Evolutionary conservation across 2,329 filamentous ascomycete species (phyloP), one percentile per base, ranked within the genome.

Genomic region (Pseudogymnoascus destructans): DNA sequence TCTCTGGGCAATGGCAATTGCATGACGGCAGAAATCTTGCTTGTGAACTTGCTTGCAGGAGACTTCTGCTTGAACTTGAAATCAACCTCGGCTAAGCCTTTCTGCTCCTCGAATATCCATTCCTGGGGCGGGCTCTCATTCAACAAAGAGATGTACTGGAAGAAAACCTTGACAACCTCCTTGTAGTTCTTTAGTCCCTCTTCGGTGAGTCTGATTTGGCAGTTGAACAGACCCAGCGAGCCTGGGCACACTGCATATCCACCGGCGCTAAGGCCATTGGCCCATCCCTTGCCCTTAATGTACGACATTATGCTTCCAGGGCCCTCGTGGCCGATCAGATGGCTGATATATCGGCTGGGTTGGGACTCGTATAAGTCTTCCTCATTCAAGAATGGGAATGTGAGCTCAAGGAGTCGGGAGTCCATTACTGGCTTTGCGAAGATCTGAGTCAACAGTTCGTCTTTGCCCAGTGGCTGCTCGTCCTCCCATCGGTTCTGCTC

Each of bases 1-100:
- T 96, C 88, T 62, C 91, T 82, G 1, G 90, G 89, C 46, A 95
- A 75, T 1, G 87, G 87, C 70, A 87, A 90, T 70, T 97, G 93
- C 93, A 98, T 97, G 15, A 89, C 81, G 15, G 86, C 83, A 67
- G 86, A 90, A 63, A 89, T 82, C 61, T 81, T 83, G 74, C 89
- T 95, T 0, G 90, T 93, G 66, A 96, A 97, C 25, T 86, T 82
- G 68, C 86, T 93, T 1, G 92, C 89, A 1, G 88, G 89, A 1
- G 84, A 88, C 75, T 97, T 97, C 69, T 97, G 89, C 72, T 85
- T 89, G 73, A 95, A 98, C 64, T 87, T 88, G 77, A 98, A 98
- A 65, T 95, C 87, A 10, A 97, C 89, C 64, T 97, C 91, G 46
- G 87, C 85, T 73, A 97, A 84, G 33, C 85, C 84, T 71, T 90